These are phyloP conservation scores for Yamagishiella unicocca DNA, from an alignment of 139 green algal species.

Conservation along the genomic window DNA sequence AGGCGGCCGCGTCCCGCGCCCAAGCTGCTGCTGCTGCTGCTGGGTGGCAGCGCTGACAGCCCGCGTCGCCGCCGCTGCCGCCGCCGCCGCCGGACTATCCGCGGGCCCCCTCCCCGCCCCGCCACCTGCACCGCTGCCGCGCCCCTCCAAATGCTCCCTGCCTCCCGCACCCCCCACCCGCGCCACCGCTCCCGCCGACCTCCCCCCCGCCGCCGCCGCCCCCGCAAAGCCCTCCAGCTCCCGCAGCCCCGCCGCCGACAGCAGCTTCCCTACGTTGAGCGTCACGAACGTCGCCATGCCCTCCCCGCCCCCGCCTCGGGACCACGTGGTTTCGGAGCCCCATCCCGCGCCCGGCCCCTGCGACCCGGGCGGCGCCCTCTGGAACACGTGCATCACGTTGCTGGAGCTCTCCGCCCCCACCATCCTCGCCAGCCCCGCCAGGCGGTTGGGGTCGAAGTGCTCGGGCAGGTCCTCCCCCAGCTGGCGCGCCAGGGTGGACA, in stretches of 20 bases:
- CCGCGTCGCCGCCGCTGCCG: neutral
- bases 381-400: conserved; percentile 31
- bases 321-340: too few species aligned
- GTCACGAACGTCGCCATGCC: conserved; percentile 7
- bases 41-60: too few species aligned
- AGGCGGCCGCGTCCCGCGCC: too few species aligned
- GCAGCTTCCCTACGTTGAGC: conserved; percentile 19
- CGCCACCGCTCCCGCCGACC: neutral
- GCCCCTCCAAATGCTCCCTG: too few species aligned
- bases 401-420: neutral
- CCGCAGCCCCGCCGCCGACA: neutral
- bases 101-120: neutral
- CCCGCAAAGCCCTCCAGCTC: neutral
- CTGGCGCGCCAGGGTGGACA: neutral
- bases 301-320: neutral
- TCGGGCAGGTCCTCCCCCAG: conserved; percentile 14
- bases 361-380: neutral
- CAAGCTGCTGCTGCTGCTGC: too few species aligned
- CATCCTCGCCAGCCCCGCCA: conserved; percentile 9
- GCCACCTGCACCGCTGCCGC: neutral
- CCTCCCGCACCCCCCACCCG: neutral
- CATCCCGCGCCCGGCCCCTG: too few species aligned
- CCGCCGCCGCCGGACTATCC: neutral
- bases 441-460: conserved; percentile 5
- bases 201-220: neutral